A percentile compares a stretch with the other conserved stretches of the same genome.
Evolutionary conservation across 768 basidiomycete genomes (phyloP).

Genomic region (Flagelloscypha sp.): DNA sequence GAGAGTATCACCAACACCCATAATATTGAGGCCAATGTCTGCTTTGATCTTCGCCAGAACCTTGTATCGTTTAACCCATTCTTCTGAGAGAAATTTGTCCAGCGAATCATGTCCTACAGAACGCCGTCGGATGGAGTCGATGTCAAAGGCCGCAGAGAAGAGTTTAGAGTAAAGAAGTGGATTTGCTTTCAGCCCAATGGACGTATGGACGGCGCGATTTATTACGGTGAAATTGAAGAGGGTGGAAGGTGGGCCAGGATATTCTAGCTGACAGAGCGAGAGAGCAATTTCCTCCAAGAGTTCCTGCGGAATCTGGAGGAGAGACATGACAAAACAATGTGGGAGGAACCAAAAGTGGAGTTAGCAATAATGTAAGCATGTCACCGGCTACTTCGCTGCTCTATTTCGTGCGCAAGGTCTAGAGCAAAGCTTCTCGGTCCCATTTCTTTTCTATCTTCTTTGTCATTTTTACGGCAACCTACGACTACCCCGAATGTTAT

Average conservation of each 20-base stretch:
- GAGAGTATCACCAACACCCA: no score
- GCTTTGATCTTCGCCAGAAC: no score
- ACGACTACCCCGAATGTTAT: no score
- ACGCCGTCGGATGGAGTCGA: no score
- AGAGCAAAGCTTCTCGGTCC: no score
- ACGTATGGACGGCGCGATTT: conserved; percentile 40
- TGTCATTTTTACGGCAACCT: no score
- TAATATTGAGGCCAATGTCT: no score
- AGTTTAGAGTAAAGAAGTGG: conserved; percentile 68
- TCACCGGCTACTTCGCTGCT: conserved; percentile 11
- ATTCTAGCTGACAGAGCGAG: conserved; percentile 42
- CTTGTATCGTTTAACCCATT: no score
- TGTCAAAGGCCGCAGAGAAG: conserved; percentile 63
- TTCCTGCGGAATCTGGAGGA: conserved; percentile 61
- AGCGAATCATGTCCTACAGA: no score
- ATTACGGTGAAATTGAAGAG: conserved; percentile 49
- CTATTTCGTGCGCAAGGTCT: conserved; percentile 8
- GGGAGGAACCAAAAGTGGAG: conserved; percentile 2
- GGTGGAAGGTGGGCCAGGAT: conserved; percentile 55
- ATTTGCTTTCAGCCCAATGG: conserved; percentile 44
- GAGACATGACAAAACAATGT: conserved; percentile 9
- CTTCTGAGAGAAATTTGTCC: no score
- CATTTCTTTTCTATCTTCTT: no score
- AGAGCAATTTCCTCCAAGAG: conserved; percentile 74
- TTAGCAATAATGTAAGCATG: conserved; percentile 4